Conservation (phyloP, 306 rosid species). For the Sophora flavescens region DNA sequence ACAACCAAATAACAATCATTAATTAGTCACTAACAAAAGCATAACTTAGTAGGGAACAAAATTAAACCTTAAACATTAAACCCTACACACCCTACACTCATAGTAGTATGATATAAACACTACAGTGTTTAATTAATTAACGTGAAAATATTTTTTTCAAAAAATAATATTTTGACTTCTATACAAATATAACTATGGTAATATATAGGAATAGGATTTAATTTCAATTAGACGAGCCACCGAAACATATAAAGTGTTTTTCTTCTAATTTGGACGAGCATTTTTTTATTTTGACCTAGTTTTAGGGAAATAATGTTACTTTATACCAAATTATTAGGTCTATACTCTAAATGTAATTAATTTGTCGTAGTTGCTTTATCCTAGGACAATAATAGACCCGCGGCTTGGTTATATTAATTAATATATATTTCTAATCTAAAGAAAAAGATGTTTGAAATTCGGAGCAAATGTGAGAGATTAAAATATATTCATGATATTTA, state of each 20-base stretch:
- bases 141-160: background rate
- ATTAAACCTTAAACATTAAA: background rate
- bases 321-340: conserved; percentile 54
- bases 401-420: conserved; percentile 34
- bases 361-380: conserved; percentile 38
- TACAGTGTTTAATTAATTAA: background rate
- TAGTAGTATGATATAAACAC: background rate
- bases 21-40: conserved; percentile 35
- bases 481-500: background rate
- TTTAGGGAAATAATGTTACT: conserved; percentile 35
- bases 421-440: background rate
- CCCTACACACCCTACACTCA: background rate
- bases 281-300: conserved; percentile 46
- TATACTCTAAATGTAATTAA: conserved; percentile 45
- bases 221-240: conserved; percentile 40
- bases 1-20: conserved; percentile 39
- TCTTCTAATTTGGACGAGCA: conserved; percentile 17
- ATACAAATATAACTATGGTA: background rate
- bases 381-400: conserved; percentile 42
- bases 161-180: background rate
- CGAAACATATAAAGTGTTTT: conserved; percentile 17
- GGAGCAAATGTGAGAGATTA: conserved; percentile 18
- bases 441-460: conserved; percentile 5
- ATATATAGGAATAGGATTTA: conserved; percentile 8
- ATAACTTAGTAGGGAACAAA: background rate